Conservation (phyloP, 208 protist genomes). For the Tritrichomonas foetus region DNA sequence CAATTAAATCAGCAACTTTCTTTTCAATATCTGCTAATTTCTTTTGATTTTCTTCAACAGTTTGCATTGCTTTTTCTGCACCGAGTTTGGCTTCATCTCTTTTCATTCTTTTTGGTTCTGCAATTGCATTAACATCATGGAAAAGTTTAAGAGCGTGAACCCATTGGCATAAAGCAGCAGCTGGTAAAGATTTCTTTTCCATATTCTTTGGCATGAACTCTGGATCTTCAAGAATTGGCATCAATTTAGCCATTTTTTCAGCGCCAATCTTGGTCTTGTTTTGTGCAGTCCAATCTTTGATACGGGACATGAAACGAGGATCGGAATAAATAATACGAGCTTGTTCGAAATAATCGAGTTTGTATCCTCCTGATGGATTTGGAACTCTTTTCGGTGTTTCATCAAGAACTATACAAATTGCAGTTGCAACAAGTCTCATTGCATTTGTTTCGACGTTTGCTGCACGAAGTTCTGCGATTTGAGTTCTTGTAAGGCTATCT, state of each 20-base stretch:
- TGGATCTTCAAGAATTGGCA: conserved; percentile 74
- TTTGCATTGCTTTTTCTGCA: conserved; percentile 72
- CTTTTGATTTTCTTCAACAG: conserved; percentile 74
- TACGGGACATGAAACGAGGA: not conserved
- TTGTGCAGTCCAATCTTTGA: not conserved
- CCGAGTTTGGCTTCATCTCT: conserved; percentile 76
- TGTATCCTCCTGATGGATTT: not conserved
- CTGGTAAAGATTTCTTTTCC: conserved; percentile 77
- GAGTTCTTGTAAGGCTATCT: conserved; percentile 75
- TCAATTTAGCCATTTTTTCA: conserved; percentile 63
- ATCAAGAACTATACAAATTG: conserved; percentile 89
- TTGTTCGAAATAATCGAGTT: not conserved
- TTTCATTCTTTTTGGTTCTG: conserved; percentile 79
- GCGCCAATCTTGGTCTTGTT: not conserved
- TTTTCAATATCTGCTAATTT: conserved; percentile 73
- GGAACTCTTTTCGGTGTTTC: conserved; percentile 58
- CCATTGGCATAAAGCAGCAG: conserved; percentile 86
- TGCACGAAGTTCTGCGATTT: conserved; percentile 83
- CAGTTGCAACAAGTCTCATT: conserved; percentile 84
- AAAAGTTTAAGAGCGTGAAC: conserved; percentile 74
- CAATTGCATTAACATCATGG: conserved; percentile 70
- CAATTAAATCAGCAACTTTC: conserved; percentile 59
- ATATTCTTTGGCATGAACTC: conserved; percentile 85
- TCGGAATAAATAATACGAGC: not conserved
- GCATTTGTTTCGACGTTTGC: conserved; percentile 81